phyloP scores from a whole-genome alignment of 2,329 filamentous ascomycete species.

The Cryphonectria radicalis region DNA sequence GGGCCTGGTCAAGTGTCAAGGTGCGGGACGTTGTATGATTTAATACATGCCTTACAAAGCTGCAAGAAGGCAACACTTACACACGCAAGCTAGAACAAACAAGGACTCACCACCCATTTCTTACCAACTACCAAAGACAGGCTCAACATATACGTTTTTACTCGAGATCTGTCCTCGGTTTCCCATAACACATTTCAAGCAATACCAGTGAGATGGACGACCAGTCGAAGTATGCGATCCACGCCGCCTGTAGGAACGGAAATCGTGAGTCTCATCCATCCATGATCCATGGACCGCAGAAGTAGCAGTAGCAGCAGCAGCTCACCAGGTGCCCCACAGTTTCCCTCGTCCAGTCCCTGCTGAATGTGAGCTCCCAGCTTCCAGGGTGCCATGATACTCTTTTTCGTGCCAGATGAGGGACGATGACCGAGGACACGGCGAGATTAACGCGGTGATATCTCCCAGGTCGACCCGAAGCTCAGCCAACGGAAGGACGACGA shows the following conservation, averaged over 20 bases:
- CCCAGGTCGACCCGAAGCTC: slow-evolving; percentile 79
- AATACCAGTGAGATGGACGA: slow-evolving; percentile 36
- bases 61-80: slow-evolving; percentile 37
- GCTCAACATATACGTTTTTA: slow-evolving; percentile 5
- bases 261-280: slow-evolving; percentile 61
- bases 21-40: neutral
- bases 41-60: neutral
- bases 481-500: slow-evolving; percentile 77
- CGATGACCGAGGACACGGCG: neutral
- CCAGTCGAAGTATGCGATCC: slow-evolving; percentile 75
- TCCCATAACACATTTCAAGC: neutral
- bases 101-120: neutral
- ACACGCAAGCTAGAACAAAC: slow-evolving; percentile 14
- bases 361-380: slow-evolving; percentile 58
- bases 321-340: slow-evolving; percentile 51
- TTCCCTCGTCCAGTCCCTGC: slow-evolving; percentile 72
- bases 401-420: neutral
- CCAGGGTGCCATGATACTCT: neutral
- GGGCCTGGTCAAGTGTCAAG: neutral
- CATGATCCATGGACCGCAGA: neutral
- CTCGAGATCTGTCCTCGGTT: neutral
- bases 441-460: neutral
- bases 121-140: neutral
- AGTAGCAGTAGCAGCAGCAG: neutral
- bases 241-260: slow-evolving; percentile 85